Percentiles rank a stretch among this genome's conserved stretches.
Evolutionary conservation across 371 early-diverging fungal genomes (phyloP).

Genomic region (Dichotomocladium elegans): DNA sequence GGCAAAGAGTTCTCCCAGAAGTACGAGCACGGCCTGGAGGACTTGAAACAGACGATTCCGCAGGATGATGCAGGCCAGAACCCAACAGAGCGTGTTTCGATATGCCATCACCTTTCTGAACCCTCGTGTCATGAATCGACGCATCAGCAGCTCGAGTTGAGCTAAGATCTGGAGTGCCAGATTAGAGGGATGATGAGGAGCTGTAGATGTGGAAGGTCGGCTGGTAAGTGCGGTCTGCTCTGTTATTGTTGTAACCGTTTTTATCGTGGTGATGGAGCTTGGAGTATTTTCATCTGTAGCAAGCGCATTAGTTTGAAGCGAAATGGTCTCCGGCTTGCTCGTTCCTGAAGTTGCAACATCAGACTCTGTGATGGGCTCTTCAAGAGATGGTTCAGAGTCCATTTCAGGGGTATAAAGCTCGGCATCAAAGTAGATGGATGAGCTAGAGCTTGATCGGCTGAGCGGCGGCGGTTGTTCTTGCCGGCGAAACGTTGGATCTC

Average conservation of each 20-base stretch:
- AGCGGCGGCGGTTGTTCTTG: conserved; percentile 5
- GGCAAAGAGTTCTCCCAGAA: conserved; percentile 19
- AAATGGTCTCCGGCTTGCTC: too few relatives aligned
- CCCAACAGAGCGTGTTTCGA: conserved; percentile 29
- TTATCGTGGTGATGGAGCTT: too few relatives aligned
- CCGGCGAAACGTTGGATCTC: not conserved
- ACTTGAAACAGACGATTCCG: conserved; percentile 30
- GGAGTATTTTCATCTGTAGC: too few relatives aligned
- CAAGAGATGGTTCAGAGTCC: conserved; percentile 4
- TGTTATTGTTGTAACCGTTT: not conserved
- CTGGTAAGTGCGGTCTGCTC: not conserved
- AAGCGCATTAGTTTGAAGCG: too few relatives aligned
- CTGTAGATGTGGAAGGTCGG: not conserved
- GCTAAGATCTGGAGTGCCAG: not conserved
- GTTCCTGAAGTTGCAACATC: too few relatives aligned
- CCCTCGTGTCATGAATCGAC: not conserved
- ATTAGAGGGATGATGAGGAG: not conserved
- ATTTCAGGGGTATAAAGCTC: conserved; percentile 6
- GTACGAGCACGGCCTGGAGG: conserved; percentile 19
- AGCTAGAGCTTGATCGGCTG: conserved; percentile 28
- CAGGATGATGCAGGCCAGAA: conserved; percentile 25
- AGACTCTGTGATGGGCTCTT: too few relatives aligned
- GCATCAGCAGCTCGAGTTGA: conserved; percentile 1
- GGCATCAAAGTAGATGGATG: conserved; percentile 21
- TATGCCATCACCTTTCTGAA: conserved; percentile 19